Percentiles rank a stretch among this genome's conserved stretches.
Evolutionary conservation across 306 rosid genomes (phyloP).

Genomic region (Rosa multiflora): DNA sequence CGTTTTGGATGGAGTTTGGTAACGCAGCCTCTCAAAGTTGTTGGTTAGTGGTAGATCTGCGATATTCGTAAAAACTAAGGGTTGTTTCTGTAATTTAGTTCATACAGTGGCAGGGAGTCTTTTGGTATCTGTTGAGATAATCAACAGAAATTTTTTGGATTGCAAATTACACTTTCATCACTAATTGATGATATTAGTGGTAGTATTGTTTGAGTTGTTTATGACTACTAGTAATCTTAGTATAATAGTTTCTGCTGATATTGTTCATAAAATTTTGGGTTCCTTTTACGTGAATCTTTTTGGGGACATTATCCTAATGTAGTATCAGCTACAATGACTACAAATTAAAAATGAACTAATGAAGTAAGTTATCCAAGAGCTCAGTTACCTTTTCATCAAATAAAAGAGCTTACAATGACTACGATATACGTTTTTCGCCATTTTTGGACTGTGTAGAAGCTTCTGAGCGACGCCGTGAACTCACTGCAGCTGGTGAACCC

Average conservation of each 20-base stretch:
- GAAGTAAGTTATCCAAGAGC: no score
- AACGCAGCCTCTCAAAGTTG: neutral
- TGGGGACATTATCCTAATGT: no score
- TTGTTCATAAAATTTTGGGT: no score
- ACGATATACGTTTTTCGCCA: neutral
- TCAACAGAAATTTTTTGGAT: neutral
- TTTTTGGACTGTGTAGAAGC: slow-evolving; percentile 22
- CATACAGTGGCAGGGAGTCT: neutral
- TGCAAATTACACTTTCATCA: neutral
- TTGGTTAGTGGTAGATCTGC: slow-evolving; percentile 8
- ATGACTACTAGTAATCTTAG: no score
- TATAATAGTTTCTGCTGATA: no score
- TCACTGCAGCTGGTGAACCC: slow-evolving; percentile 48
- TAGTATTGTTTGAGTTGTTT: no score
- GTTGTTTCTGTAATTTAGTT: neutral
- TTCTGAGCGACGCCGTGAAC: slow-evolving; percentile 46
- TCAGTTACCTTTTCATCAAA: no score
- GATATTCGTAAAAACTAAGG: neutral
- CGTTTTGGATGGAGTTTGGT: neutral
- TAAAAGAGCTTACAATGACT: no score
- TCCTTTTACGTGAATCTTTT: no score
- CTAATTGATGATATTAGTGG: neutral
- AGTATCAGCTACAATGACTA: no score
- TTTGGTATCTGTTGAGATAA: neutral
- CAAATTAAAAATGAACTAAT: no score